A percentile compares a stretch with the other conserved stretches of the same genome.
These are phyloP conservation scores for Phytophthora quininea DNA, from an alignment of 352 stramenopile genomes.

Conservation along the genomic window DNA sequence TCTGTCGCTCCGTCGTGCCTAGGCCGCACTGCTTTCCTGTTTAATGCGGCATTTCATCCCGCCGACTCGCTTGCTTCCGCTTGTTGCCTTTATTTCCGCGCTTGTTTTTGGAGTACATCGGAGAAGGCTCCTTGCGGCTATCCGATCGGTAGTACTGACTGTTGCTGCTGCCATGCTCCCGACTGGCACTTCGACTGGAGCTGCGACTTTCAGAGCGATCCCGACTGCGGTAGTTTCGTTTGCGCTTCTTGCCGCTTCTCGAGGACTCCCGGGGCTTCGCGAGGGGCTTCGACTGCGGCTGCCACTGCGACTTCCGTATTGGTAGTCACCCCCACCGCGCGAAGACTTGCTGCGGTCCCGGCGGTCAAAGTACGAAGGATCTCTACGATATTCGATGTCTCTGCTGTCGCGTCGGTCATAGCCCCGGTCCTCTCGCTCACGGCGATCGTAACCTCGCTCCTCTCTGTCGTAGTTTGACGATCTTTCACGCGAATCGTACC, in stretches of 20 bases:
- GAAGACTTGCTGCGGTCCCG: constrained; percentile 30
- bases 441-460: constrained; percentile 45
- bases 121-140: constrained; percentile 14
- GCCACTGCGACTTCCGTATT: constrained; percentile 40
- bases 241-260: constrained; percentile 43
- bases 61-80: constrained; percentile 14
- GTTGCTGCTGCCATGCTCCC: constrained; percentile 19
- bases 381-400: constrained; percentile 41
- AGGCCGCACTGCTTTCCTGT: constrained; percentile 40
- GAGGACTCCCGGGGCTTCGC: constrained; percentile 37
- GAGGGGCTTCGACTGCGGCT: constrained; percentile 45
- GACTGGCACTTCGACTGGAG: constrained; percentile 51
- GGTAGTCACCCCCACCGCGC: constrained; percentile 20
- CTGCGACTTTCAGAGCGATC: constrained; percentile 45
- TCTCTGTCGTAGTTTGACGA: constrained; percentile 34
- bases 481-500: constrained; percentile 30
- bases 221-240: constrained; percentile 38
- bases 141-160: constrained; percentile 33
- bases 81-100: constrained; percentile 2
- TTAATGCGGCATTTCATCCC: constrained; percentile 35
- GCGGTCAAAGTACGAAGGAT: constrained; percentile 42
- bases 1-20: not conserved
- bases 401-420: constrained; percentile 45
- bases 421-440: constrained; percentile 33
- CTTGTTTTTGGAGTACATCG: constrained; percentile 17